Evolutionary conservation across 129 eudicot species (phyloP).

Genomic region (Kitagawia praeruptora): DNA sequence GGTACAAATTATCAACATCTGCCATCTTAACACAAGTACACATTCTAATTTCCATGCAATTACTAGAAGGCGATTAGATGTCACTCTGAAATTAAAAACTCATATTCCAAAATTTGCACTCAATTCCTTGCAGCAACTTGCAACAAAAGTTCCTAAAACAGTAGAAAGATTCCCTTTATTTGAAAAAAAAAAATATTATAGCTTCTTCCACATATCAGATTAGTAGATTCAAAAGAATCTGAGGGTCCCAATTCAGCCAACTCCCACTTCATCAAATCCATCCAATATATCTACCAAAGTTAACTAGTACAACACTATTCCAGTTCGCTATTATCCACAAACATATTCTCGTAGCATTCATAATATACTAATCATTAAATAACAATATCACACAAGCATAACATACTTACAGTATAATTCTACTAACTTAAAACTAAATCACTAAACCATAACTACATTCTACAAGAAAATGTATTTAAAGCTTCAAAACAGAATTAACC

Average conservation of each 20-base stretch:
- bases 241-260: constrained; percentile 4
- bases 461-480: neutral
- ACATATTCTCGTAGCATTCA: neutral
- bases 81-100: neutral
- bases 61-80: neutral
- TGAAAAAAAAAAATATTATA: neutral
- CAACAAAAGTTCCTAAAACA: neutral
- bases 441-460: neutral
- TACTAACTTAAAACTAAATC: neutral
- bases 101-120: neutral
- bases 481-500: neutral
- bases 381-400: neutral
- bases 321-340: neutral
- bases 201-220: neutral
- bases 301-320: neutral
- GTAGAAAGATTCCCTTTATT: neutral
- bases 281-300: neutral
- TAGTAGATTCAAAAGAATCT: neutral
- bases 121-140: neutral
- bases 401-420: neutral
- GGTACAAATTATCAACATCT: neutral
- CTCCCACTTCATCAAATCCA: neutral
- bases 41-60: neutral
- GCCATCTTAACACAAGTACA: constrained; percentile 3
- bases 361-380: neutral